Evolutionary conservation across 2,329 filamentous ascomycete genomes (phyloP), one percentile per base, ranked within the genome.

Genomic region (Piedraia hortae): DNA sequence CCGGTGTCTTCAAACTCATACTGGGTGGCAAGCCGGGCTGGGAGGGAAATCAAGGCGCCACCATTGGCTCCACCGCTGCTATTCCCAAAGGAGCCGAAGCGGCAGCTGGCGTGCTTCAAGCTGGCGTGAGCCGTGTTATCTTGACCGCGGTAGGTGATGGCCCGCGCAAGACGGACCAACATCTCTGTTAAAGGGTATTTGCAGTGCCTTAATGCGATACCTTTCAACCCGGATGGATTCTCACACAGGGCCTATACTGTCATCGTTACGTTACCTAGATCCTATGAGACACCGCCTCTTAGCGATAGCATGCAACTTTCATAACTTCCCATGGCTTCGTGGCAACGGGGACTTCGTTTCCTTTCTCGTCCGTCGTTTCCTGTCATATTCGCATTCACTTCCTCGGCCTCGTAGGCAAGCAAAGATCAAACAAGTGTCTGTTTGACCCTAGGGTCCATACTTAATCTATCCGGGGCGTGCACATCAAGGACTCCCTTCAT

Each of bases 121-220:
- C 65, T 18, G 85, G 85, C 12, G 67, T 97, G 4, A 77, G 69
- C 46, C 62, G 80, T 31, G 68, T 97, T 16, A 97, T 97, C 34
- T 52, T 80, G 51, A 93, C 88, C 2, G 60, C 69, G 23, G 85
- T 97, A 19, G 85, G 85, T 1, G 75, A 88, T 43, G 85, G 82
- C 0, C 85, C 85, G 0, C 49, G 70, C 31, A 74, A 63, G 54
- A 73, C 77, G 4, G 60, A 82, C 9, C 61, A 82, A 41, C 39
- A 42, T 28, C 29, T 42, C 12, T 28, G 26, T 19, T 39, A 22
- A 28, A 7, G 19, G 10, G 16, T 7, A 7, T 17, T 10, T 10
- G 16, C 7, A 17, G 16, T 17, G n/a, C n/a, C n/a, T n/a, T n/a
- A n/a, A n/a, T n/a, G n/a, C n/a, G n/a, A n/a, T n/a, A n/a, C n/a